Conservation (phyloP, 306 rosid species). For the Acacia melanoxylon region DNA sequence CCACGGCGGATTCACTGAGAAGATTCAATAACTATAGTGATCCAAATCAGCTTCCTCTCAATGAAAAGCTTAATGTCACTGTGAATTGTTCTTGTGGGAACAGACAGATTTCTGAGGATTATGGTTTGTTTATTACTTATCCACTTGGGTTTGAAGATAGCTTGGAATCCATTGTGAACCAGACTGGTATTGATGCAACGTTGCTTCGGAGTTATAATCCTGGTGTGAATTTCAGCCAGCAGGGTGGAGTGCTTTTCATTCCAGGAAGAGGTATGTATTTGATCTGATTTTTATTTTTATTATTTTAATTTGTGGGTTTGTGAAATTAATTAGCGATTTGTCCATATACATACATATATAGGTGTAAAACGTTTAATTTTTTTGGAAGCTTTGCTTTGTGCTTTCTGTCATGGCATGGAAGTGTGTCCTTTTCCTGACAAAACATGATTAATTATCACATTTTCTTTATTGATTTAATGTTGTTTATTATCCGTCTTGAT, state of each 20-base stretch:
- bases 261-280: neutral
- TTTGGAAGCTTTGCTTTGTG: neutral
- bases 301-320: neutral
- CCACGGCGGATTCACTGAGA: neutral
- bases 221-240: neutral
- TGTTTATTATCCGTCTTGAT: too few relatives aligned
- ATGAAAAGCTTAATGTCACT: neutral
- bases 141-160: neutral
- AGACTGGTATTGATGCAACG: neutral
- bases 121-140: neutral
- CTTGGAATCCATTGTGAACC: neutral
- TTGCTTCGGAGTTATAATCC: neutral
- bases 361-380: neutral
- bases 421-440: too few relatives aligned
- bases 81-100: neutral
- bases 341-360: neutral
- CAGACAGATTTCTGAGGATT: neutral
- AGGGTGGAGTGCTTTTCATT: neutral
- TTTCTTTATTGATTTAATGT: too few relatives aligned
- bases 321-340: neutral
- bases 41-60: neutral
- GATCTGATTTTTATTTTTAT: neutral
- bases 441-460: too few relatives aligned
- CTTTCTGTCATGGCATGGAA: too few relatives aligned
- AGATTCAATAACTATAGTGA: neutral